These are phyloP conservation scores for Bipolaris zeicola DNA, from an alignment of 2,329 filamentous ascomycete genomes.

Conservation along the genomic window DNA sequence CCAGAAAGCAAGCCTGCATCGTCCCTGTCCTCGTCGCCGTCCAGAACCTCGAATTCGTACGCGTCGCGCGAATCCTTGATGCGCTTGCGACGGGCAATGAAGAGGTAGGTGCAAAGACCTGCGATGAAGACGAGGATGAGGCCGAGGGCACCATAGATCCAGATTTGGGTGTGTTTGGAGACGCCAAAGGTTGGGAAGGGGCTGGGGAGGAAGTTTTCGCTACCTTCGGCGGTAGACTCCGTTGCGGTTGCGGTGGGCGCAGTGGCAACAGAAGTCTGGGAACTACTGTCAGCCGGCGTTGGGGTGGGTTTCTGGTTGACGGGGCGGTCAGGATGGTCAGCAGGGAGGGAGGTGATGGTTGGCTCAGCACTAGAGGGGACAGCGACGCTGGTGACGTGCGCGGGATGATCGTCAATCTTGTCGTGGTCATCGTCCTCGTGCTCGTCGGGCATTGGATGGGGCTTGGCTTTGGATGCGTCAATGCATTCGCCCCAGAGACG, in stretches of 20 bases:
- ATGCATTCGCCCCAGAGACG: constrained; percentile 92
- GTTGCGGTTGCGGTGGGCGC: constrained; percentile 24
- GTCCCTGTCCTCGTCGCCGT: constrained; percentile 72
- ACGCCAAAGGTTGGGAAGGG: constrained; percentile 91
- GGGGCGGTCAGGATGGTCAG: constrained; percentile 58
- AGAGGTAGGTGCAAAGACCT: constrained; percentile 81
- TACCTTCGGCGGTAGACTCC: constrained; percentile 21
- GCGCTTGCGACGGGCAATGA: constrained; percentile 76
- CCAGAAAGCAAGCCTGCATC: constrained; percentile 55
- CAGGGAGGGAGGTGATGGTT: constrained; percentile 51
- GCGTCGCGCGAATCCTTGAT: constrained; percentile 77
- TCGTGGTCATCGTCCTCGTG: constrained; percentile 85
- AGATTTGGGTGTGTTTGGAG: constrained; percentile 83
- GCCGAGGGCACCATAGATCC: constrained; percentile 88
- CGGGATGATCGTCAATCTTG: constrained; percentile 59
- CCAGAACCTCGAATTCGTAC: constrained; percentile 93
- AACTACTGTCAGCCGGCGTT: constrained; percentile 32
- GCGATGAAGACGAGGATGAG: constrained; percentile 84
- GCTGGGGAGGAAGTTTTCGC: constrained; percentile 71
- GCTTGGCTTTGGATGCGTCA: constrained; percentile 72
- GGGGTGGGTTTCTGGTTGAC: constrained; percentile 62
- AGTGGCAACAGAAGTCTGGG: constrained; percentile 23
- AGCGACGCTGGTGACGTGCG: constrained; percentile 64
- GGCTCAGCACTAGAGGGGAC: constrained; percentile 55
- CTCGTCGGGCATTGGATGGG: constrained; percentile 81